These are phyloP conservation scores for Bonia amplexicaulis DNA, from an alignment of 176 grass and related monocot genomes.

Conservation along the genomic window DNA sequence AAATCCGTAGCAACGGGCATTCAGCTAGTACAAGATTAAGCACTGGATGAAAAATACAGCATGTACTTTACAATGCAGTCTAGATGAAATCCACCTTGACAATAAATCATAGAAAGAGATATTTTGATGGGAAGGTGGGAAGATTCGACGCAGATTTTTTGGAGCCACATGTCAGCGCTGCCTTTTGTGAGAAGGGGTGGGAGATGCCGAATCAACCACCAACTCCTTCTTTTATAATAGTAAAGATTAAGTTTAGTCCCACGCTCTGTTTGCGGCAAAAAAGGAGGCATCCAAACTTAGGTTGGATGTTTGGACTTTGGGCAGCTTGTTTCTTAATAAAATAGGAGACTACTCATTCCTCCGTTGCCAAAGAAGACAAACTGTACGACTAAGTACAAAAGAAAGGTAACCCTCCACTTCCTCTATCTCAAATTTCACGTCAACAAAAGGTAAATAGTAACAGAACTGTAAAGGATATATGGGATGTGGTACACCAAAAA, in stretches of 20 bases:
- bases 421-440: neutral
- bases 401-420: neutral
- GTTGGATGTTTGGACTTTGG: neutral
- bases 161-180: too few relatives aligned
- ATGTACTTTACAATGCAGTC: too few relatives aligned
- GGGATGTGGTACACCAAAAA: slow-evolving; percentile 10
- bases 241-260: neutral
- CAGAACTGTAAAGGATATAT: slow-evolving; percentile 7
- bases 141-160: too few relatives aligned
- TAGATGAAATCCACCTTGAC: too few relatives aligned
- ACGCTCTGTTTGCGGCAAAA: neutral
- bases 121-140: too few relatives aligned
- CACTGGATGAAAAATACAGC: too few relatives aligned
- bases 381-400: neutral
- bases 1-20: too few relatives aligned
- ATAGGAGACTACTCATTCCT: neutral
- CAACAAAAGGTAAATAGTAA: slow-evolving; percentile 17
- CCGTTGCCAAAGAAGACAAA: neutral
- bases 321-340: slow-evolving; percentile 6
- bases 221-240: too few relatives aligned
- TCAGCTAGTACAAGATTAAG: too few relatives aligned
- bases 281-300: neutral
- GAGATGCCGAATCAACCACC: too few relatives aligned
- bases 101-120: too few relatives aligned
- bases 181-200: too few relatives aligned